Percentiles rank a stretch among this genome's conserved stretches.
phyloP scores from a whole-genome alignment of 345 rosid genomes.

The Crucihimalaya himalaica region DNA sequence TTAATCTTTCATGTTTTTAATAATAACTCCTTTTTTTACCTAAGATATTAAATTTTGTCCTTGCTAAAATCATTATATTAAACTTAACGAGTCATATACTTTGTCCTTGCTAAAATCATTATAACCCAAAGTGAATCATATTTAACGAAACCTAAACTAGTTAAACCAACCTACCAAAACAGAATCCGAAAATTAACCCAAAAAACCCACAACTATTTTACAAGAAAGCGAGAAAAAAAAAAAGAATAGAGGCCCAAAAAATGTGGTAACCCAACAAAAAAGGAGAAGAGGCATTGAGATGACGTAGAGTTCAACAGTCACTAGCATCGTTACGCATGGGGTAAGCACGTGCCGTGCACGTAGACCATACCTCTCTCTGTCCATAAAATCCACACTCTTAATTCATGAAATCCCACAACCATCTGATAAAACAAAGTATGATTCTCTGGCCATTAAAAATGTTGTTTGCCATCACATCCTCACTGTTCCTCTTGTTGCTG shows the following conservation, averaged over 20 bases:
- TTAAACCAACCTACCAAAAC: neutral
- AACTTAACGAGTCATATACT: no score
- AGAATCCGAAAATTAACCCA: neutral
- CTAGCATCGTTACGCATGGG: conserved; percentile 30
- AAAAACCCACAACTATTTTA: neutral
- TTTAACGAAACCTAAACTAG: neutral
- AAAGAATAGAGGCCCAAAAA: neutral
- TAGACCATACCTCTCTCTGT: conserved; percentile 19
- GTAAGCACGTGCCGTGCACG: conserved; percentile 28
- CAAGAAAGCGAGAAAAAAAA: neutral
- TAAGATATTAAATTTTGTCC: no score
- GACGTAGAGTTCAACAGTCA: conserved; percentile 28
- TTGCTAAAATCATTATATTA: no score
- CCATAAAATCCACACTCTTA: conserved; percentile 2
- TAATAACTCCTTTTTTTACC: no score
- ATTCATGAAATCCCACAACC: neutral
- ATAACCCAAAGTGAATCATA: neutral
- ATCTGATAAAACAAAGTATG: neutral
- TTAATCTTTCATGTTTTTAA: no score
- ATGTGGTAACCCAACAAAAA: conserved; percentile 18
- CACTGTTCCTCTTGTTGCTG: conserved; percentile 62
- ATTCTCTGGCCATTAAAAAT: neutral
- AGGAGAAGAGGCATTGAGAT: conserved; percentile 10
- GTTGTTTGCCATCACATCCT: conserved; percentile 50
- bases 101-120: no score